These are phyloP conservation scores for Cryphonectria japonica DNA, from an alignment of 2,329 filamentous ascomycete genomes.

Conservation along the genomic window DNA sequence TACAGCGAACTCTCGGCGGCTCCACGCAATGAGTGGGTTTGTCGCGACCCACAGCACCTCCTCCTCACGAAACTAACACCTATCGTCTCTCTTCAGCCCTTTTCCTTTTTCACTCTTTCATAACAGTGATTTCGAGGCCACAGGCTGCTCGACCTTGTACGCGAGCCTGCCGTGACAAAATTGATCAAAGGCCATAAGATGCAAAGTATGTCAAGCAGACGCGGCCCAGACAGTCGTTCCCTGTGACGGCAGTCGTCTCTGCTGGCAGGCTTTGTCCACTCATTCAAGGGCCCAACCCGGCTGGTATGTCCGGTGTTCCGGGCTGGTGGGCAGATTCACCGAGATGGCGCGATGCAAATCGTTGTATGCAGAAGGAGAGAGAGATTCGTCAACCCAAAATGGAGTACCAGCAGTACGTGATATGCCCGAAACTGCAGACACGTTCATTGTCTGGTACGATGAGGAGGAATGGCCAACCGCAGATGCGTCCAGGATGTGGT, in stretches of 20 bases:
- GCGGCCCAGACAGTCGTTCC: not conserved
- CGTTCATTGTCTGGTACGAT: not conserved
- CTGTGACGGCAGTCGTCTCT: not conserved
- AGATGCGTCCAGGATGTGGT: not conserved
- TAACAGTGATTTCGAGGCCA: not conserved
- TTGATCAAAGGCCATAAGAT: not conserved
- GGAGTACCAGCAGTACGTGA: not conserved
- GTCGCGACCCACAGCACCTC: not conserved
- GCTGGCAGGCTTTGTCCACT: not conserved
- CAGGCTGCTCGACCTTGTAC: not conserved
- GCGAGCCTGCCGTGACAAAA: not conserved
- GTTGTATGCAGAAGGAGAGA: not conserved
- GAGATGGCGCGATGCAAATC: constrained; percentile 7
- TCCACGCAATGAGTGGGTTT: constrained; percentile 1
- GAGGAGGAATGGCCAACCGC: not conserved
- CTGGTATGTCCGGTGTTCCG: not conserved
- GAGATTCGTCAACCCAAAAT: not conserved
- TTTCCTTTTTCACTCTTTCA: not conserved
- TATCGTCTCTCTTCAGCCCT: not conserved
- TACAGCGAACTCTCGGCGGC: not conserved
- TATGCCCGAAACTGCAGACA: not conserved
- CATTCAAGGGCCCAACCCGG: not conserved
- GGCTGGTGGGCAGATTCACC: not conserved
- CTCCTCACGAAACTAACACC: not conserved
- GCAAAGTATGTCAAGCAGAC: not conserved